A percentile compares a stretch with the other conserved stretches of the same genome.
These are phyloP conservation scores for Pseudocohnilembus persalinus DNA, from an alignment of 169 alveolate genomes.

Conservation along the genomic window DNA sequence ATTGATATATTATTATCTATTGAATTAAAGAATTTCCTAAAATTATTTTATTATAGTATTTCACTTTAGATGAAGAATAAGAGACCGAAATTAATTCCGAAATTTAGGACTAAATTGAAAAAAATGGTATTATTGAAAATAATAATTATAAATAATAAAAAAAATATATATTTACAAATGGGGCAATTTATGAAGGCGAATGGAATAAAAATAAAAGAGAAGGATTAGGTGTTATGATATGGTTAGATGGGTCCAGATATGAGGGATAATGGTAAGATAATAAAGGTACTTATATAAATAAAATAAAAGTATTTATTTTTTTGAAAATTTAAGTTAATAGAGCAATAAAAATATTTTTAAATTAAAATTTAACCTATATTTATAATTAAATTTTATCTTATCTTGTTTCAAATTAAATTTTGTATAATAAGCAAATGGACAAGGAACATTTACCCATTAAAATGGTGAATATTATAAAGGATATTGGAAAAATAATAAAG, in stretches of 20 bases:
- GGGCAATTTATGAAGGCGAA: not conserved
- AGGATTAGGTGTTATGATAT: not conserved
- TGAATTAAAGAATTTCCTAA: too few relatives aligned
- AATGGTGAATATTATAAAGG: not conserved
- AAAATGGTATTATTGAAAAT: too few relatives aligned
- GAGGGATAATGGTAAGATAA: not conserved
- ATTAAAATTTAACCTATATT: too few relatives aligned
- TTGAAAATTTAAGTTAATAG: too few relatives aligned
- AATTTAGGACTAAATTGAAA: not conserved
- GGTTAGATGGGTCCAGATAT: not conserved
- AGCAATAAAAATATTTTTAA: too few relatives aligned
- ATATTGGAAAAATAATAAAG: not conserved
- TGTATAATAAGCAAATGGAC: not conserved
- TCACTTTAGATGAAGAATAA: not conserved
- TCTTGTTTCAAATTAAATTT: not conserved
- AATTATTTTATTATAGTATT: not conserved
- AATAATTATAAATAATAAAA: too few relatives aligned
- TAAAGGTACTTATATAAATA: too few relatives aligned
- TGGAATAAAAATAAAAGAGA: not conserved
- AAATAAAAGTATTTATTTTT: too few relatives aligned
- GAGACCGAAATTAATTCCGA: not conserved
- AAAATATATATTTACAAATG: not conserved
- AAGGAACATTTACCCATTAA: not conserved
- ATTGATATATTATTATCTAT: too few relatives aligned
- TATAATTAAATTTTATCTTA: too few relatives aligned